These are phyloP conservation scores for Ligustrum vulgare DNA, from an alignment of 257 asterid genomes.

Conservation along the genomic window DNA sequence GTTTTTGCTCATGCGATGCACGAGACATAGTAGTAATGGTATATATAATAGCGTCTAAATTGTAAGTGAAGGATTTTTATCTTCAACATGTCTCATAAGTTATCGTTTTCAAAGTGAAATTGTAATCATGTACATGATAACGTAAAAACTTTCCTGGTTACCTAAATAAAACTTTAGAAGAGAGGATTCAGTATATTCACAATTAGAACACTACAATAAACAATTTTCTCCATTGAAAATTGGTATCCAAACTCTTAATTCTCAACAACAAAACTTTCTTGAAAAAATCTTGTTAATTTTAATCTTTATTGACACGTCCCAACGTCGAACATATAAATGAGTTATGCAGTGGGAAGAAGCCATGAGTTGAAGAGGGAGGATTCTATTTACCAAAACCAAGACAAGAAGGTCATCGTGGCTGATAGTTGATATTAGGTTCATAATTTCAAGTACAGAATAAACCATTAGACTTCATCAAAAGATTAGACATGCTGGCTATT, in stretches of 20 bases:
- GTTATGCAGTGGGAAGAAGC: slow-evolving; percentile 64
- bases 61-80: too few species aligned
- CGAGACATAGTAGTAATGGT: too few species aligned
- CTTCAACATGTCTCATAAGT: too few species aligned
- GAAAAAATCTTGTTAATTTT: slow-evolving; percentile 13
- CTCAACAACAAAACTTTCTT: slow-evolving; percentile 26
- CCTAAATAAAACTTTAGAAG: too few species aligned
- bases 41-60: too few species aligned
- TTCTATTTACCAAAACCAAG: slow-evolving; percentile 77
- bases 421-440: slow-evolving; percentile 76
- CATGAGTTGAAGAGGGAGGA: slow-evolving; percentile 88
- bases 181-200: slow-evolving; percentile 13
- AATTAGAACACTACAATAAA: slow-evolving; percentile 29
- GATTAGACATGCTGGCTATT: slow-evolving; percentile 68
- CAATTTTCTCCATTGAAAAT: slow-evolving; percentile 8
- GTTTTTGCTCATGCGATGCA: too few species aligned
- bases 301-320: slow-evolving; percentile 17
- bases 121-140: too few species aligned
- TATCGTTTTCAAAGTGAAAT: too few species aligned
- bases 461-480: slow-evolving; percentile 55
- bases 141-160: too few species aligned
- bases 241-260: not conserved
- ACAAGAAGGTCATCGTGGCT: slow-evolving; percentile 86
- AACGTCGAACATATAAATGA: not conserved
- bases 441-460: slow-evolving; percentile 47